Base-by-base conservation (phyloP, 176 grass and related monocot genomes). In the Chrysopogon serrulatus region DNA sequence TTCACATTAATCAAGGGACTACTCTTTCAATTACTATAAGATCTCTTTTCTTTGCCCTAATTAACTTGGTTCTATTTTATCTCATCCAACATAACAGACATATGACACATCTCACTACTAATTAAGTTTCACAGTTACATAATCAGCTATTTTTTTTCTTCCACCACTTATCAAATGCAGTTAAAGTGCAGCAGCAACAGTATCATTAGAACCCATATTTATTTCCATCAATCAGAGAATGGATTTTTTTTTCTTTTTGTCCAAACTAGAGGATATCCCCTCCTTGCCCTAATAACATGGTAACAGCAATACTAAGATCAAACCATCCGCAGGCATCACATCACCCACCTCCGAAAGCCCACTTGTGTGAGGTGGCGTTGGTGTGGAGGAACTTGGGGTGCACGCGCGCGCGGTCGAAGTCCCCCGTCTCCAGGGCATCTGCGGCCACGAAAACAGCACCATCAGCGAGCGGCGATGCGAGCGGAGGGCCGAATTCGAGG, bases 351-450 rank as follows among this genome's bases (percentile, higher is more conserved):
- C 95, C 92, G 47, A 98, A 98, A 39, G 92, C 95, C 95, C 92
- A 95, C 84, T 94, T 98, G 85, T 95, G 92, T 21, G 95, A 98
- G 43, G 95, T 98, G 45, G 92, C 92, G 45, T 95, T 98, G 68
- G 95, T 95, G 88, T 98, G 95, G 39, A 98, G 86, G 60, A 98
- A 98, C 85, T 98, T 98, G 0, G 95, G 95, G 44, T 98, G 95
- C 51, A 98, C 92, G 6, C 90, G 86, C 23, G 92, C 92, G 10
- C 89, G 92, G 27, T 98, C 95, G 79, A 98, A 95, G 77, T 95
- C 92, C 33, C 68, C 88, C 14, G 82, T 76, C 49, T 93, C 84
- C 12, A 88, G 66, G 21, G 18, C 82, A 91, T 87, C 95, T 93
- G 71, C 18, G 82, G 6, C 65, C 74, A 71, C 35, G 49, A 65